phyloP scores from a whole-genome alignment of 352 stramenopile genomes.

The Sclerospora graminicola region DNA sequence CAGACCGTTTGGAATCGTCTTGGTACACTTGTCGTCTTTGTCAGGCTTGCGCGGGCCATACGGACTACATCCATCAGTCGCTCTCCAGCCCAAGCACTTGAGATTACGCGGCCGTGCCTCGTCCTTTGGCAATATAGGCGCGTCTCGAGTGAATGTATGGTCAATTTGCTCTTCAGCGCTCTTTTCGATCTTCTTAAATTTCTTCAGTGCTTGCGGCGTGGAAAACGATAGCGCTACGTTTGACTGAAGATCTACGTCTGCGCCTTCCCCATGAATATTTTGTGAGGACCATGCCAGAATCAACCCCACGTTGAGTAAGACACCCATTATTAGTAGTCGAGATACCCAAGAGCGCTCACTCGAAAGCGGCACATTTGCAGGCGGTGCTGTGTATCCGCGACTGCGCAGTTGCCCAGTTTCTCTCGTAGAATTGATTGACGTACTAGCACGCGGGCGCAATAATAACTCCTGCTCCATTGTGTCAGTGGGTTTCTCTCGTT shows the following conservation, averaged over 20 bases:
- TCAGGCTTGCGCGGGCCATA: conserved; percentile 15
- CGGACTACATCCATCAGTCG: conserved; percentile 17
- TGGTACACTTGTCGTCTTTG: conserved; percentile 10
- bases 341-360: conserved; percentile 9
- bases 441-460: conserved; percentile 12
- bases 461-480: conserved; percentile 12
- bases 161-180: not conserved
- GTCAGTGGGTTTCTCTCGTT: too few relatives aligned
- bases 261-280: conserved; percentile 9
- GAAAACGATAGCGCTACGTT: not conserved
- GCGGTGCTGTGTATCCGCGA: not conserved
- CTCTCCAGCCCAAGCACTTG: conserved; percentile 20
- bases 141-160: conserved; percentile 6
- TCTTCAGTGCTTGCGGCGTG: conserved; percentile 4
- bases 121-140: conserved; percentile 21
- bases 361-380: conserved; percentile 3
- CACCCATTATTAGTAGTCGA: conserved; percentile 10
- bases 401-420: conserved; percentile 1
- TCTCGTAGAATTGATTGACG: not conserved
- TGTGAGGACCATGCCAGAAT: conserved; percentile 21
- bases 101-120: conserved; percentile 14
- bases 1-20: conserved; percentile 16
- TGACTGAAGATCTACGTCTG: conserved; percentile 2
- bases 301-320: conserved; percentile 12
- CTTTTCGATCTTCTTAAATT: conserved; percentile 3